Conservation (phyloP, 2,329 filamentous ascomycete species). For the Xylaria sp. region DNA sequence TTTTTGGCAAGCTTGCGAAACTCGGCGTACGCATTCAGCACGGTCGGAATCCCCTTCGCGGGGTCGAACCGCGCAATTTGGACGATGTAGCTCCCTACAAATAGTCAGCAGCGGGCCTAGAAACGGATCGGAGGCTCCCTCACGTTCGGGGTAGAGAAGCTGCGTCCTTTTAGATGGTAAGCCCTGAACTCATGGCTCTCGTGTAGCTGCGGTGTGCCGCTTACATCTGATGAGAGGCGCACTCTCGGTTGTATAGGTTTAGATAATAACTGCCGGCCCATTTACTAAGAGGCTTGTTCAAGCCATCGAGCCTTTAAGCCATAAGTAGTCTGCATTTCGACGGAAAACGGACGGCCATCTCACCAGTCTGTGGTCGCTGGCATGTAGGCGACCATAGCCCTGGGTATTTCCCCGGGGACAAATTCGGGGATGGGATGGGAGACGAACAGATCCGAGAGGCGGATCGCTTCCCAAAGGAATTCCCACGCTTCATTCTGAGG, state of each 20-base stretch:
- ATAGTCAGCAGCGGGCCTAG: not conserved
- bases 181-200: not conserved
- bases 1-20: conserved; percentile 72
- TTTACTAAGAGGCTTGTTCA: conserved; percentile 78
- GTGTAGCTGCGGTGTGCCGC: not conserved
- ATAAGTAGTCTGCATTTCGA: not conserved
- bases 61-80: conserved; percentile 88
- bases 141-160: conserved; percentile 24
- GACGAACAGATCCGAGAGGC: conserved; percentile 80
- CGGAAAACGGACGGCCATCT: not conserved
- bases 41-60: conserved; percentile 82
- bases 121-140: not conserved
- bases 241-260: conserved; percentile 75
- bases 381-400: conserved; percentile 76
- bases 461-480: conserved; percentile 78
- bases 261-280: conserved; percentile 81
- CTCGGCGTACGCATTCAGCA: conserved; percentile 79
- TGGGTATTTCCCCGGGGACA: conserved; percentile 75
- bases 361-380: conserved; percentile 85
- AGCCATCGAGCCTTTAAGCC: conserved; percentile 64
- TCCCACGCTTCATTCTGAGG: conserved; percentile 80
- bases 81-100: conserved; percentile 75
- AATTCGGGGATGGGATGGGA: conserved; percentile 83
- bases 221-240: conserved; percentile 67
- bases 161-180: conserved; percentile 14